Evolutionary conservation across 768 basidiomycete genomes (phyloP), one percentile per base, ranked within the genome.

Genomic region (Auriscalpium microsporum): DNA sequence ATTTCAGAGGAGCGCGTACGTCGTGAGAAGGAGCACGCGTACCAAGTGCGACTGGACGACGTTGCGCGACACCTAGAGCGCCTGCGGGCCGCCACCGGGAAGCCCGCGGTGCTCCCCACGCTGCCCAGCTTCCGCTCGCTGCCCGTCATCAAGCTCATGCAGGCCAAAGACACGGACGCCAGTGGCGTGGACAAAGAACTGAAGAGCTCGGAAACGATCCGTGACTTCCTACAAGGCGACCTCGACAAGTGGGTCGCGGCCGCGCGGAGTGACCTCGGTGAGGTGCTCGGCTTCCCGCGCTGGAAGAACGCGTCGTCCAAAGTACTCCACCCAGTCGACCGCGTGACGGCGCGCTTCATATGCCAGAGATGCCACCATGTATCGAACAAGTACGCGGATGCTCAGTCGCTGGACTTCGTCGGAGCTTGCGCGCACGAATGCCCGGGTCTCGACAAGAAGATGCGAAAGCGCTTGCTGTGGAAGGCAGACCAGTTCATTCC

Each of bases 351-450:
- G 0, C 68, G 80, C 21, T 88, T 85, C 67, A 65, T 69, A 28
- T 90, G 87, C 64, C 74, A 66, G 53, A 60, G 62, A 40, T 90
- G 87, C 62, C 59, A 72, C 11, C 69, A 65, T 9, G 67, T 75
- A 1, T 66, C 64, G 4, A 61, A 55, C 36, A 64, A 63, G 40
- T 72, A 75, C 58, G 66, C 62, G 35, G 68, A 66, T 21, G 74
- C 77, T 42, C 71, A 60, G 33, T 79, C 80, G 61, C 67, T 88
- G 50, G 78, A 82, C 62, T 83, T 84, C 56, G 69, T 66, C 10
- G 79, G 74, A 3, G 84, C 77, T 3, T 87, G 84, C 66, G 69
- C 67, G 42, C 87, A 89, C 60, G 67, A 73, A 21, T 90, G 87
- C 63, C 58, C 55, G n/a, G 50, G 45, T 21, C 40, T 57, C 34